Percentiles rank a stretch among this genome's conserved stretches.
Conservation (phyloP, 1,284 basidiomycete species). For the Gymnopus androsaceus region DNA sequence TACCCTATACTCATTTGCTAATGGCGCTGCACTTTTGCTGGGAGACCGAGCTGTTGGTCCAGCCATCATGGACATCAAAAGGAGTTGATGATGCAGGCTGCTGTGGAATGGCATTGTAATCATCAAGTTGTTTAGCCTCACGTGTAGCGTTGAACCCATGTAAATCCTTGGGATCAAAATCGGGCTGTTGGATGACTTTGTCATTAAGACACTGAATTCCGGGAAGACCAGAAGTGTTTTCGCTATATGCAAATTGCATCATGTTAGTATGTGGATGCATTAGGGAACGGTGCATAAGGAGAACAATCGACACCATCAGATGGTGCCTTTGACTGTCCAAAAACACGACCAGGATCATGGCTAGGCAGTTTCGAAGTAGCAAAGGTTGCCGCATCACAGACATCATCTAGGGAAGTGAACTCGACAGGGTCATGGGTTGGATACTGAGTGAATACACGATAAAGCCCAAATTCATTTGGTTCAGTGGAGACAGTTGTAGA, state of each 20-base stretch:
- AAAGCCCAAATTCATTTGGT: too few species aligned
- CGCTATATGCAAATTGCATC: neutral
- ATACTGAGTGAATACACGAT: too few species aligned
- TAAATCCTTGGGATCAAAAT: neutral
- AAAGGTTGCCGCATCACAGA: neutral
- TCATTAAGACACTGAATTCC: neutral
- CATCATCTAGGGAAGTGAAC: neutral
- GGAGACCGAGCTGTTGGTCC: constrained; percentile 1
- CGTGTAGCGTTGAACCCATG: neutral
- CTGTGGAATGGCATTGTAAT: neutral
- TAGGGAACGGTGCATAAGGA: neutral
- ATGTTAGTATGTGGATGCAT: neutral
- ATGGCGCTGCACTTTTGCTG: too few species aligned
- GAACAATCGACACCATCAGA: neutral
- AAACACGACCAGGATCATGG: neutral
- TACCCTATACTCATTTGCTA: too few species aligned
- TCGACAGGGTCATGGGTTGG: too few species aligned
- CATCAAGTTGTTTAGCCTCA: neutral
- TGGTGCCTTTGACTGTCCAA: neutral
- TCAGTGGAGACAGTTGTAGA: too few species aligned
- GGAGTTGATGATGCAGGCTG: too few species aligned
- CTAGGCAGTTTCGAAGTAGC: neutral
- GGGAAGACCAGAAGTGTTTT: neutral
- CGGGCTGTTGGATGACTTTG: neutral
- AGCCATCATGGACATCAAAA: neutral